Percentiles rank a stretch among this genome's conserved stretches.
phyloP scores from a whole-genome alignment of 2,329 filamentous ascomycete genomes.

The Fusarium sp. region DNA sequence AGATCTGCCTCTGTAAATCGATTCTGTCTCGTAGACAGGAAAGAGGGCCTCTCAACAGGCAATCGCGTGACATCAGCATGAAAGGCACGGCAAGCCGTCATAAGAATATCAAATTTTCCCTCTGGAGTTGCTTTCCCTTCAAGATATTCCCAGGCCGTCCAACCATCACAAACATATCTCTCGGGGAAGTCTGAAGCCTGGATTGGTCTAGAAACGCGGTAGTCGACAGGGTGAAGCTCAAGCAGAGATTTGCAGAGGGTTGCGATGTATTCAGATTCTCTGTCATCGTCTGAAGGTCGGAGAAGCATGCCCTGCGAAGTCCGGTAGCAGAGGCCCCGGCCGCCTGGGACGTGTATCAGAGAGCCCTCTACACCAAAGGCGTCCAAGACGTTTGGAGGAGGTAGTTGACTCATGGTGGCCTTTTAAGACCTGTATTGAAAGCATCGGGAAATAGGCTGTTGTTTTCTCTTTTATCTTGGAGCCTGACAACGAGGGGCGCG shows the following conservation, averaged over 20 bases:
- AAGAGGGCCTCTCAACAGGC: background rate
- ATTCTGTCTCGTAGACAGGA: background rate
- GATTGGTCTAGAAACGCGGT: background rate
- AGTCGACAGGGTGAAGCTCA: background rate
- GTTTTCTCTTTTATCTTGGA: background rate
- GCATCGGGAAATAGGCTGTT: too few relatives aligned
- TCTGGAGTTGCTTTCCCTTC: background rate
- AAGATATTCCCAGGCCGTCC: slow-evolving; percentile 3
- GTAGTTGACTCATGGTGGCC: background rate
- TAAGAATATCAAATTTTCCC: background rate
- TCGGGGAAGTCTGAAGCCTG: accelerated
- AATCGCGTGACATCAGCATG: background rate
- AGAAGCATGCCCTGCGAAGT: background rate
- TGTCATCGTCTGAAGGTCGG: slow-evolving; percentile 1
- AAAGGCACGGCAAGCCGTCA: slow-evolving; percentile 1
- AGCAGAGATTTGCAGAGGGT: background rate
- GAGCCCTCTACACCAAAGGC: background rate
- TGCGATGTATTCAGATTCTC: background rate
- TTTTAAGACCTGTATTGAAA: too few relatives aligned
- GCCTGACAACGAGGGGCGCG: background rate
- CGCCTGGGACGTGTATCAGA: background rate
- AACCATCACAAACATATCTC: background rate
- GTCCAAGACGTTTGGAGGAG: background rate
- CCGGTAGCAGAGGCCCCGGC: background rate
- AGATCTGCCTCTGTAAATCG: slow-evolving; percentile 11